A percentile compares a stretch with the other conserved stretches of the same genome.
Evolutionary conservation across 768 basidiomycete genomes (phyloP).

Genomic region (Crassisporium funariophilum): DNA sequence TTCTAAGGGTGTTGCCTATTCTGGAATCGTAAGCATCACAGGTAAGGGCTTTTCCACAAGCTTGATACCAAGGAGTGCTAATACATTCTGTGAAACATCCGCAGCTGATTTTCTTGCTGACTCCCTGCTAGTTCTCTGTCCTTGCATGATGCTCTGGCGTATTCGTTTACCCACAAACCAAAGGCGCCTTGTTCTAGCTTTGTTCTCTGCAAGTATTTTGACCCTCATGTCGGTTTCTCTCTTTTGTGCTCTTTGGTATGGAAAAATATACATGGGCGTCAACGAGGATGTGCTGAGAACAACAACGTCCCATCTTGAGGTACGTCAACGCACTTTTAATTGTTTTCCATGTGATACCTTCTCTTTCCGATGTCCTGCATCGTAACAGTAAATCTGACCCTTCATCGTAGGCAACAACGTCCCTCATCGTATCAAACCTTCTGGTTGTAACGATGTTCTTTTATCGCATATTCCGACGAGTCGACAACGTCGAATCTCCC

Average conservation of each 20-base stretch:
- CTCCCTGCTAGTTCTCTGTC: not conserved
- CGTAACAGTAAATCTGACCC: too few relatives aligned
- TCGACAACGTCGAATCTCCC: not conserved
- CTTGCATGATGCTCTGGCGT: constrained; percentile 5
- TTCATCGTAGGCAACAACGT: not conserved
- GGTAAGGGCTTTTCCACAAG: too few relatives aligned
- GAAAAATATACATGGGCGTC: not conserved
- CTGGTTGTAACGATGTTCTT: constrained; percentile 5
- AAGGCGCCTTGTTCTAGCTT: not conserved
- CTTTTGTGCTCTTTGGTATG: constrained; percentile 5
- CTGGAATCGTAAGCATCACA: not conserved
- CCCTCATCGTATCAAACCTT: constrained; percentile 7
- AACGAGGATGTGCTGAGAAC: not conserved
- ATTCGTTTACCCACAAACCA: not conserved
- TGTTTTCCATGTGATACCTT: not conserved
- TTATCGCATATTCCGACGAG: constrained; percentile 6
- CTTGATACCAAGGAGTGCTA: too few relatives aligned
- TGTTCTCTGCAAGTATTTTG: constrained; percentile 4
- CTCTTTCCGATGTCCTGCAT: not conserved
- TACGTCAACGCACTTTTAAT: not conserved
- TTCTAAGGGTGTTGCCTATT: not conserved
- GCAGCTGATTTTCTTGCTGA: constrained; percentile 6
- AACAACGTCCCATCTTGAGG: constrained; percentile 6
- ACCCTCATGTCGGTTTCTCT: constrained; percentile 1
- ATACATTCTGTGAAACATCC: too few relatives aligned